Evolutionary conservation across 73 alveolate genomes (phyloP).

Genomic region (Paramecium sexaurelia): DNA sequence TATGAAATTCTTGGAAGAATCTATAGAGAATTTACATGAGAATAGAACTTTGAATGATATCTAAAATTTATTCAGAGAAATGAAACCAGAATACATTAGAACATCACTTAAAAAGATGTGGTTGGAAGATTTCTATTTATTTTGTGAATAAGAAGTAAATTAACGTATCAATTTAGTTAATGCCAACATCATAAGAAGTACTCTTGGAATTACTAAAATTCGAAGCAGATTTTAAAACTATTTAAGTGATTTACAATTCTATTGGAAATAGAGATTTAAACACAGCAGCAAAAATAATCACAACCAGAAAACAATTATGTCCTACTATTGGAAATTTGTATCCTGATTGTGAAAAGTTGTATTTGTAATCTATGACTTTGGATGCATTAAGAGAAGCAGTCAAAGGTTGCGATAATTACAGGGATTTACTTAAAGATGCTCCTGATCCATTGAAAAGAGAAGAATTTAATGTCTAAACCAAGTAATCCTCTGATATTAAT

Average conservation of each 20-base stretch:
- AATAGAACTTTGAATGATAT: constrained; percentile 72
- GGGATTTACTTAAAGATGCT: constrained; percentile 85
- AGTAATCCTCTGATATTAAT: neutral
- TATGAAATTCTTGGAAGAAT: constrained; percentile 93
- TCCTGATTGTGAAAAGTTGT: constrained; percentile 90
- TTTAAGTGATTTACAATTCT: constrained; percentile 95
- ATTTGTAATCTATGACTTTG: constrained; percentile 83
- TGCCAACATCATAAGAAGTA: constrained; percentile 76
- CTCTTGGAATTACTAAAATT: constrained; percentile 92
- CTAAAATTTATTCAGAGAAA: constrained; percentile 65
- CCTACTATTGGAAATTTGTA: constrained; percentile 93
- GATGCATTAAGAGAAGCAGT: constrained; percentile 91
- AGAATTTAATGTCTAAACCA: constrained; percentile 75
- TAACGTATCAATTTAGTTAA: neutral
- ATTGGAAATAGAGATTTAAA: constrained; percentile 80
- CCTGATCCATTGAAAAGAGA: constrained; percentile 89
- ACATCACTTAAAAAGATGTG: constrained; percentile 84
- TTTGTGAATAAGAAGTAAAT: constrained; percentile 84
- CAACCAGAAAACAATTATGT: constrained; percentile 90
- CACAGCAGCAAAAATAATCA: constrained; percentile 86
- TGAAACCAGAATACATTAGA: constrained; percentile 71
- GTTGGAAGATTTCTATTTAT: constrained; percentile 95
- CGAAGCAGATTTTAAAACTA: constrained; percentile 97
- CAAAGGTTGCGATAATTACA: constrained; percentile 85
- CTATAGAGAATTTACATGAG: constrained; percentile 79